A percentile compares a stretch with the other conserved stretches of the same genome.
Evolutionary conservation across 1,284 basidiomycete species (phyloP).

Genomic region (Boletus smithii): DNA sequence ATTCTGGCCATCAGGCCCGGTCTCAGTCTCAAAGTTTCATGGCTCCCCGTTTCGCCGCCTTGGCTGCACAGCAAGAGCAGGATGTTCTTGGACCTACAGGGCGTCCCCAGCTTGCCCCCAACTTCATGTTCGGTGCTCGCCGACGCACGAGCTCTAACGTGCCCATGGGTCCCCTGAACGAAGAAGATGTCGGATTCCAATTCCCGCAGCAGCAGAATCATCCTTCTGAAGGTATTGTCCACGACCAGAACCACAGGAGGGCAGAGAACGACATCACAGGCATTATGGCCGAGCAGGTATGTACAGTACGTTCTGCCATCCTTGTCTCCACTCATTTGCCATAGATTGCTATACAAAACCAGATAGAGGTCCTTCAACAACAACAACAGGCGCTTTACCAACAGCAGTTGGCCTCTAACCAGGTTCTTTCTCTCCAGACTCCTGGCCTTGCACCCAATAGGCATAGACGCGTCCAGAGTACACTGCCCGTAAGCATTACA

Average conservation of each 20-base stretch:
- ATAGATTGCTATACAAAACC: slow-evolving; percentile 84
- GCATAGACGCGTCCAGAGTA: slow-evolving; percentile 90
- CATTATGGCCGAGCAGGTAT: slow-evolving; percentile 88
- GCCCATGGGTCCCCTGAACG: slow-evolving; percentile 67
- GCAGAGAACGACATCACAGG: slow-evolving; percentile 73
- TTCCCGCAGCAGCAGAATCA: slow-evolving; percentile 70
- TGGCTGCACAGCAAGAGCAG: slow-evolving; percentile 73
- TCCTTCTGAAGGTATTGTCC: slow-evolving; percentile 36
- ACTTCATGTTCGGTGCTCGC: slow-evolving; percentile 83
- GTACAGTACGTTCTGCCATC: slow-evolving; percentile 7
- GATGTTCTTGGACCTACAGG: slow-evolving; percentile 74
- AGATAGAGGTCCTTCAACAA: slow-evolving; percentile 88
- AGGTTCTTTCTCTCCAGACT: slow-evolving; percentile 67
- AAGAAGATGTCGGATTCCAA: slow-evolving; percentile 77
- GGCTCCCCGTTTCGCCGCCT: slow-evolving; percentile 82
- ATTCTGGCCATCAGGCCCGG: slow-evolving; percentile 61
- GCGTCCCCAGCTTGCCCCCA: slow-evolving; percentile 84
- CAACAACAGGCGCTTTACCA: slow-evolving; percentile 87
- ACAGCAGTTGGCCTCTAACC: slow-evolving; percentile 78
- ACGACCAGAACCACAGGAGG: slow-evolving; percentile 52
- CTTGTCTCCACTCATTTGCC: slow-evolving; percentile 13
- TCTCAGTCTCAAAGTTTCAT: slow-evolving; percentile 78
- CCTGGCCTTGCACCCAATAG: slow-evolving; percentile 63
- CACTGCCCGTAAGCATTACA: slow-evolving; percentile 59
- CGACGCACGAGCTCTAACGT: slow-evolving; percentile 49